These are phyloP conservation scores for Ustilago curta DNA, from an alignment of 1,284 basidiomycete genomes.

Conservation along the genomic window DNA sequence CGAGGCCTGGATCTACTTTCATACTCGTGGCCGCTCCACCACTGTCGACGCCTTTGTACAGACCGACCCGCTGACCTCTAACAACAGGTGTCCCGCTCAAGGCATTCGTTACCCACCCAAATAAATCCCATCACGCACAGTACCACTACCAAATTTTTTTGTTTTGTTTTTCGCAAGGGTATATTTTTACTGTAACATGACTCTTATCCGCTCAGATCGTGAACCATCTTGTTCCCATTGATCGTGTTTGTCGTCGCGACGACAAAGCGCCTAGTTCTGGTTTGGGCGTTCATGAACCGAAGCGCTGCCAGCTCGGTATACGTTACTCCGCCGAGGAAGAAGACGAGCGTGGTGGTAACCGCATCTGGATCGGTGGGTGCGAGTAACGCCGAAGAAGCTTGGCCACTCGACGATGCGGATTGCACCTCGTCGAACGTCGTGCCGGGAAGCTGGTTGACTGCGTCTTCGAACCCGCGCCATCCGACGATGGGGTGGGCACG, in stretches of 20 bases:
- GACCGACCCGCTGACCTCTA: constrained; percentile 26
- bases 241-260: constrained; percentile 62
- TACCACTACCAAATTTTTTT: constrained; percentile 22
- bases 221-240: constrained; percentile 54
- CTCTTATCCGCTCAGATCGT: constrained; percentile 26
- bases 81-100: constrained; percentile 38
- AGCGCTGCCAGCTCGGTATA: constrained; percentile 95
- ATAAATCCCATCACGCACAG: too few relatives aligned
- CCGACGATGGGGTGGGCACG: constrained; percentile 87
- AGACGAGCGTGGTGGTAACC: constrained; percentile 86
- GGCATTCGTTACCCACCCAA: constrained; percentile 51
- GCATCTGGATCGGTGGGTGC: constrained; percentile 54
- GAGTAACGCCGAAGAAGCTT: not conserved
- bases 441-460: constrained; percentile 82
- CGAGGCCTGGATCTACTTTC: constrained; percentile 49
- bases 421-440: constrained; percentile 85
- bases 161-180: too few relatives aligned
- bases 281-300: constrained; percentile 81
- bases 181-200: too few relatives aligned
- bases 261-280: constrained; percentile 58
- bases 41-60: constrained; percentile 26
- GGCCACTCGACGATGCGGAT: constrained; percentile 18
- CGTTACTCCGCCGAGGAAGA: constrained; percentile 98
- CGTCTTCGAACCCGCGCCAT: constrained; percentile 97
- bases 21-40: constrained; percentile 36